Conservation (phyloP, 768 basidiomycete species). For the Boletus edulis region DNA sequence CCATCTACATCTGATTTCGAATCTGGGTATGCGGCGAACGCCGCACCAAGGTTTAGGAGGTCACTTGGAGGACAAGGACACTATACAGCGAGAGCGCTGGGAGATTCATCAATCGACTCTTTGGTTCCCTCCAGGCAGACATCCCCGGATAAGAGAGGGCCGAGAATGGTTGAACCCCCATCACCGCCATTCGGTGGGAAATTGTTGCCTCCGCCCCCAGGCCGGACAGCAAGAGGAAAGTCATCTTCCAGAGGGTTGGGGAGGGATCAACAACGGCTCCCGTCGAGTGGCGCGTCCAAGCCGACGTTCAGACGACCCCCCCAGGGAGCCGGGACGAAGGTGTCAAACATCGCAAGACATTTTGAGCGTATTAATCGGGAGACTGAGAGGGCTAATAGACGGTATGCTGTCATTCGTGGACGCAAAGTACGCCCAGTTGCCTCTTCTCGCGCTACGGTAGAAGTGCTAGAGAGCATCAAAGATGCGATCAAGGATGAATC, state of each 20-base stretch:
- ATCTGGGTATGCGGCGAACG: constrained; percentile 89
- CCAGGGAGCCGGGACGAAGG: constrained; percentile 57
- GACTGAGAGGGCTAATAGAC: constrained; percentile 67
- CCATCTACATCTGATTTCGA: constrained; percentile 83
- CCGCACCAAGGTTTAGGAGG: constrained; percentile 74
- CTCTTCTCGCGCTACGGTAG: constrained; percentile 82
- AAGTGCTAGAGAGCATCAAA: constrained; percentile 84
- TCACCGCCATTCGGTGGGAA: constrained; percentile 25
- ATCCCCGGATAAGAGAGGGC: constrained; percentile 70
- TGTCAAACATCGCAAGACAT: constrained; percentile 85
- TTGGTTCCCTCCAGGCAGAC: constrained; percentile 57
- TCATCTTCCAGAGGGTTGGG: constrained; percentile 29
- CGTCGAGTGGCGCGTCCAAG: constrained; percentile 38
- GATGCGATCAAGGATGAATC: constrained; percentile 90
- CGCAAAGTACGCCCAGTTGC: constrained; percentile 89
- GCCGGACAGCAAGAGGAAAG: constrained; percentile 39
- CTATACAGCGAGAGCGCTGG: constrained; percentile 50
- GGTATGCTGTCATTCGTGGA: constrained; percentile 84
- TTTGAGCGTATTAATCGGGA: constrained; percentile 84
- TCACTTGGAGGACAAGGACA: constrained; percentile 33
- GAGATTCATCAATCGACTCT: constrained; percentile 51
- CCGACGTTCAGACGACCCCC: constrained; percentile 54
- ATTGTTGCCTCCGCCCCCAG: constrained; percentile 26
- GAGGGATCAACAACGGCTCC: constrained; percentile 46
- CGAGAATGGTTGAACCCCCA: constrained; percentile 35